Percentiles rank a stretch among this genome's conserved stretches.
phyloP scores from a whole-genome alignment of 805 yeast species.

The Jamesozyma hellenica region DNA sequence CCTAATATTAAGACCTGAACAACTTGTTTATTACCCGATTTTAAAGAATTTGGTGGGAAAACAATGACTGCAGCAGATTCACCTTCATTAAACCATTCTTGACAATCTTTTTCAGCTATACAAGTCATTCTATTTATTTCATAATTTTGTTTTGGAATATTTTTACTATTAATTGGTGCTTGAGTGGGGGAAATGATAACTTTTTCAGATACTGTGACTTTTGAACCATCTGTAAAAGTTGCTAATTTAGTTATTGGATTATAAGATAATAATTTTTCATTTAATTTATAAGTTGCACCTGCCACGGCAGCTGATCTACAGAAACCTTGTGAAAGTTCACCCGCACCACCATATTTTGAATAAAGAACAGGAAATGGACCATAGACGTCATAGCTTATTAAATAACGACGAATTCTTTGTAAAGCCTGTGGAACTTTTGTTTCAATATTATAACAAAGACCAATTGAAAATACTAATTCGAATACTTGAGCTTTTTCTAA shows the following conservation, averaged over 20 bases:
- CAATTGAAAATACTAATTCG: conserved; percentile 81
- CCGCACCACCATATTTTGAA: conserved; percentile 91
- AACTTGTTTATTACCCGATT: conserved; percentile 54
- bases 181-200: conserved; percentile 68
- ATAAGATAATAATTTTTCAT: conserved; percentile 52
- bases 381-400: conserved; percentile 78
- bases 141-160: conserved; percentile 37
- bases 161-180: conserved; percentile 35
- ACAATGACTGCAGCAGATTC: conserved; percentile 83
- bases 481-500: conserved; percentile 64
- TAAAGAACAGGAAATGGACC: conserved; percentile 90
- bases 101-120: conserved; percentile 76
- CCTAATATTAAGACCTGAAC: conserved; percentile 86
- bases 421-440: conserved; percentile 67
- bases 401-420: conserved; percentile 70
- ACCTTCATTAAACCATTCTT: conserved; percentile 81
- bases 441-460: conserved; percentile 53
- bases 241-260: conserved; percentile 64
- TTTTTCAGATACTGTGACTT: conserved; percentile 68
- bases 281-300: conserved; percentile 84
- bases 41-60: conserved; percentile 78
- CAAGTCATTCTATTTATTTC: conserved; percentile 70
- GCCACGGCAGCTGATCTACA: conserved; percentile 97
- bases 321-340: conserved; percentile 92
- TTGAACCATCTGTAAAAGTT: conserved; percentile 62